Base-by-base conservation (phyloP, 768 basidiomycete genomes). In the Tylopilus cervinicoccineus region DNA sequence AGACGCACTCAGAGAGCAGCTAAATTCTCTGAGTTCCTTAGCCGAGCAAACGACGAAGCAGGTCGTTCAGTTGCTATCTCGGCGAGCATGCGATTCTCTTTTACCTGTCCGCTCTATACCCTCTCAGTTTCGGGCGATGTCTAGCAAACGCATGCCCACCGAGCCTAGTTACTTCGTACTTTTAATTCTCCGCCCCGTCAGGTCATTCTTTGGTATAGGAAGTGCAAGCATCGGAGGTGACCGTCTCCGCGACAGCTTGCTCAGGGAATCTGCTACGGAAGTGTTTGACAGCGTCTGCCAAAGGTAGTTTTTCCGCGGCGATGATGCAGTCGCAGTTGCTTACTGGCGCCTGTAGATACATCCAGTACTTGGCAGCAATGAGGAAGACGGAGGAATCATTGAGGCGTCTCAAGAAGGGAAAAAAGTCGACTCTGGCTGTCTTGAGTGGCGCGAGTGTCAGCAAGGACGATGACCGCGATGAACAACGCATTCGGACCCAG, bases 341-440 rank as follows among this genome's bases (percentile, higher is more conserved):
- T 24, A 50, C 32, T 31, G 14, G 42, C 33, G 26, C 23, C 29
- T 28, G 38, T 40, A 92, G 91, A 59, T 96, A 95, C 65, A 81
- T 86, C 12, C 76, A 78, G 47, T 86, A 90, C 60, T 74, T 98
- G 20, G 75, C 82, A 10, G 79, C 81, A 1, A 92, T 94, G 79
- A 88, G 84, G 66, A 95, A 95, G 73, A 91, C 91, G 8, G 93
- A 97, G 54, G 93, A 93, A 61, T 86, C 90, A 11, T 71, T 98
- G 22, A 76, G 86, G 32, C 79, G 88, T 31, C 75, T 95, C 57
- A 93, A 93, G 62, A 95, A 89, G 65, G 86, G 88, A 37, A 91
- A 89, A 60, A 90, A 86, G 56, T 71, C 74, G 0, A 74, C 83
- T 0, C 88, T 91, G 65, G 89, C 90, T 4, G 72, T 96, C 22